Evolutionary conservation across 108 stramenopile genomes (phyloP), one percentile per base, ranked within the genome.

Genomic region (Nitzschia sp.): DNA sequence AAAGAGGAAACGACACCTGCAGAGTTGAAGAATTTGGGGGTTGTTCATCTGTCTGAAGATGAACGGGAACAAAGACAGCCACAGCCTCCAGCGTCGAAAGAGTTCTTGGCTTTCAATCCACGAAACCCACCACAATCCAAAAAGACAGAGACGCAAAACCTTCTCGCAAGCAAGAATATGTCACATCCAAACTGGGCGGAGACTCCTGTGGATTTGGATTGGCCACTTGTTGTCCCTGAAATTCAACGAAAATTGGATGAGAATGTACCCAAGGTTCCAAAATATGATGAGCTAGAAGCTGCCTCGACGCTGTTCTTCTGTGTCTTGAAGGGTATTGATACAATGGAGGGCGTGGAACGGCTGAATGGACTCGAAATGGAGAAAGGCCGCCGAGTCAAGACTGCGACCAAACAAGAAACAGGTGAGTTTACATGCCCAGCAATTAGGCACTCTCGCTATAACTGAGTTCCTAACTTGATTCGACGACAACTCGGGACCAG

Each of bases 41-140:
- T 62, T 25, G 43, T 62, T 8, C 40, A 24, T 44, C 21, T 44
- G 10, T 42, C 41, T 7, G 61, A 38, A 44, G 43, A 43, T 17
- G 41, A 20, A 46, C 37, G 22, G 21, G n/a, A 46, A 62, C 42
- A 21, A 43, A 11, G 1, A 6, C 39, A n/a, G 29, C 57, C 34
- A 6, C 57, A 24, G 21, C 8, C 24, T 12, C 29, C 29, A 34
- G 29, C 5, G 29, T 34, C 29, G 29, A 54, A 54, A 8, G 53
- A 67, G 21, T 67, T 41, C 41, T 55, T 67, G 53, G 48, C 66
- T 3, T 55, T 52, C 54, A 67, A 67, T 55, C 66, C 66, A 10
- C 66, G 66, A 24, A 17, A 46, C 20, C 61, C 61, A 3, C 57
- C 57, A 6, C 11, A 20, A 20, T 12, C 11, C 2, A 39, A 48